Evolutionary conservation across 2,329 filamentous ascomycete genomes (phyloP).

Genomic region (Dothistroma septosporum): DNA sequence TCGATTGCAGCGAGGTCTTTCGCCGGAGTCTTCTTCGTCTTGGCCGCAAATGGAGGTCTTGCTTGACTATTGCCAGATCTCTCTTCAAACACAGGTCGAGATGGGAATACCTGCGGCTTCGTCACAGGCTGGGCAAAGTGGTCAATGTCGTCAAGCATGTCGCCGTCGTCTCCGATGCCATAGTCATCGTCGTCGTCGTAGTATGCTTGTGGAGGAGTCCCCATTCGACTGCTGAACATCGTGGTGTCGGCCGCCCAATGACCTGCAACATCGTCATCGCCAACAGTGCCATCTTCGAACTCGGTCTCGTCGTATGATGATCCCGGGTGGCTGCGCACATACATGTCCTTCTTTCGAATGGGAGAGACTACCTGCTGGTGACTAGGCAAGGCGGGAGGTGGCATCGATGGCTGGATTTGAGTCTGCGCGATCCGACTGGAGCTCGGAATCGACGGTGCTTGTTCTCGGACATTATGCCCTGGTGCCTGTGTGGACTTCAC

Average conservation of each 20-base stretch:
- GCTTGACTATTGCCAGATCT: conserved; percentile 22
- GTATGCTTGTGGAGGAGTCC: conserved; percentile 32
- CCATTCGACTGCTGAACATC: conserved; percentile 37
- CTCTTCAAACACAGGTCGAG: conserved; percentile 33
- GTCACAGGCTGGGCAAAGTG: conserved; percentile 6
- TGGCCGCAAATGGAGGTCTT: conserved; percentile 28
- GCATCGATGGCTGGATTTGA: conserved; percentile 24
- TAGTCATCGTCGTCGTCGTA: conserved; percentile 33
- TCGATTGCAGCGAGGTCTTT: conserved; percentile 26
- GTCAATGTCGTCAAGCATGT: conserved; percentile 33
- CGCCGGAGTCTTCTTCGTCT: conserved; percentile 24
- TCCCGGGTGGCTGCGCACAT: not conserved
- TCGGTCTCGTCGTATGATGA: not conserved
- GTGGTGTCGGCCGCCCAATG: conserved; percentile 26
- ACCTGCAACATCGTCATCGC: conserved; percentile 27
- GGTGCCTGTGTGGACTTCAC: conserved; percentile 31
- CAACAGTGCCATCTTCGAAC: conserved; percentile 22
- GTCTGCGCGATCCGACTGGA: conserved; percentile 34
- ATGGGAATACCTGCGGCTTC: not conserved
- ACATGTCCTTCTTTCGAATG: not conserved
- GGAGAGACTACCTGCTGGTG: not conserved
- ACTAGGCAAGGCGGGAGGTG: conserved; percentile 12
- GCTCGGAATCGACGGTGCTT: conserved; percentile 18
- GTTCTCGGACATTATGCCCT: not conserved
- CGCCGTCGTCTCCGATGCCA: conserved; percentile 35